A percentile compares a stretch with the other conserved stretches of the same genome.
Conservation (phyloP, 179 eudicot species). For the Beta corolliflora region DNA sequence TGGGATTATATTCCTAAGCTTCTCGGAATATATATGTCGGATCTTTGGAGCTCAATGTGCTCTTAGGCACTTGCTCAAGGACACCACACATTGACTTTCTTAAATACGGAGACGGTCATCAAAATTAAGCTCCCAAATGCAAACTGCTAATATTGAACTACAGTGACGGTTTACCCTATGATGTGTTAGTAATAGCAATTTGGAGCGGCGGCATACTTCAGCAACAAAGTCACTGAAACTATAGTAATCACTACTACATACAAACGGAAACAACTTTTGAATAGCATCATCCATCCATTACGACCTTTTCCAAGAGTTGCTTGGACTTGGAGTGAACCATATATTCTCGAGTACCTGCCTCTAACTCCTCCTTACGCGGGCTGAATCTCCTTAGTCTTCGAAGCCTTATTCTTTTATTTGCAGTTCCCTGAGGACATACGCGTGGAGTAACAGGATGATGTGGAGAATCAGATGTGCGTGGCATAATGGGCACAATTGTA, state of each 20-base stretch:
- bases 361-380: conserved; percentile 24
- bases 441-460: conserved; percentile 8
- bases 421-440: conserved; percentile 47
- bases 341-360: conserved; percentile 26
- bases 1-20: too few species aligned
- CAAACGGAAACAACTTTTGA: neutral
- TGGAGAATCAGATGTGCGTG: conserved; percentile 10
- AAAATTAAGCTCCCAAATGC: too few species aligned
- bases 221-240: conserved; percentile 18
- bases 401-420: conserved; percentile 45
- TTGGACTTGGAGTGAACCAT: conserved; percentile 1
- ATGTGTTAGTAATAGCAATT: neutral
- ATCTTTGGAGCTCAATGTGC: too few species aligned
- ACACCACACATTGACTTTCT: too few species aligned
- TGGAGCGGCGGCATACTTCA: conserved; percentile 7
- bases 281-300: neutral
- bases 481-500: conserved; percentile 25
- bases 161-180: too few species aligned
- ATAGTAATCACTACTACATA: conserved; percentile 17
- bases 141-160: too few species aligned
- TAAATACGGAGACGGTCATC: too few species aligned
- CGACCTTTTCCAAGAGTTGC: neutral
- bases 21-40: too few species aligned
- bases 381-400: conserved; percentile 20
- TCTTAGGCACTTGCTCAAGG: too few species aligned